Evolutionary conservation across 805 yeast genomes (phyloP), one percentile per base, ranked within the genome.

Genomic region (Barnettozyma californica): DNA sequence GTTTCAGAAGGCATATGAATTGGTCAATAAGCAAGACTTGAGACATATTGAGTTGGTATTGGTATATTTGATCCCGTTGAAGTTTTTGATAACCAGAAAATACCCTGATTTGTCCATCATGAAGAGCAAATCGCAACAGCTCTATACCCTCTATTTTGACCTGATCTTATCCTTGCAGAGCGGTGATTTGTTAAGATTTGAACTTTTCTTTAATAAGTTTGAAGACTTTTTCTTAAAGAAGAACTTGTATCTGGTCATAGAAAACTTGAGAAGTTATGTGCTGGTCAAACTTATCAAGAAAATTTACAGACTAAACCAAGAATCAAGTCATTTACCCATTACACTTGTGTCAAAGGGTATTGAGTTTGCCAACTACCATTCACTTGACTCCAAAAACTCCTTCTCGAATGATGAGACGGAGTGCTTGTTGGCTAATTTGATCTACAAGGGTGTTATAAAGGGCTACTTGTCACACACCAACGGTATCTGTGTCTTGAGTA

Each of bases 381-480:
- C 35, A 4, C 6, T 37, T n/a, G 27, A 41, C 52, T 23, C 29
- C 46, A 46, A 52, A 19, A 43, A 42, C 35, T 25, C 14, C 56
- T 69, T 45, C 20, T 33, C 47, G 1, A 40, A 54, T 14, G 87
- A 81, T 58, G 81, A 78, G 48, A 68, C 81, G 5, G 96, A 90
- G 64, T 81, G 92, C 50, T 65, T 76, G 10, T 54, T 88, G 20
- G 90, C 95, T 0, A 78, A 75, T 46, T 66, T 85, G 58, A 87
- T 90, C 18, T 71, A 73, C 45, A 67, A 68, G 44, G 84, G 84
- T 9, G 68, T 64, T 48, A 68, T 89, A 42, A 88, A 85, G 64
- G 97, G 96, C 0, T 90, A 90, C 63, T 64, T 90, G 14, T 85
- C 95, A 5, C 94, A 88, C 60, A 76, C 82, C 3, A 81, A 86